These are phyloP conservation scores for Ilyonectria destructans DNA, from an alignment of 2,329 filamentous ascomycete species.

Conservation along the genomic window DNA sequence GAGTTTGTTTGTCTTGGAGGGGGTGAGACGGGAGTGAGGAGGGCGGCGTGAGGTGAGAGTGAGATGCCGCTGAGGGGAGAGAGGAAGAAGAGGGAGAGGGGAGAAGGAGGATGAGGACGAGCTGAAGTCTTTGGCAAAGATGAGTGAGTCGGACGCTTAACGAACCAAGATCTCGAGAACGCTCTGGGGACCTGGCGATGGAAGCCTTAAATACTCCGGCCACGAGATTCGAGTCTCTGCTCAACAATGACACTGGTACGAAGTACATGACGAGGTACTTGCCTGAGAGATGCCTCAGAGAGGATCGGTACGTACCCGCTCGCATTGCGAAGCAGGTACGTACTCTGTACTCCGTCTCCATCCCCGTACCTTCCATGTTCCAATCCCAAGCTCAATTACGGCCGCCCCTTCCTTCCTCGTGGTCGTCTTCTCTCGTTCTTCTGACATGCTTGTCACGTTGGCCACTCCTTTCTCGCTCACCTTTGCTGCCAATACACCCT, in stretches of 20 bases:
- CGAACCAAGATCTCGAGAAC: conserved; percentile 39
- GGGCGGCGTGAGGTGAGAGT: conserved; percentile 28
- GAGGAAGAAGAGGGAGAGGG: conserved; percentile 26
- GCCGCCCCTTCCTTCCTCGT: conserved; percentile 28
- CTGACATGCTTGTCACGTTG: conserved; percentile 31
- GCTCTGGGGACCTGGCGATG: conserved; percentile 44
- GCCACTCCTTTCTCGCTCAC: conserved; percentile 33
- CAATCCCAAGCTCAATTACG: conserved; percentile 30
- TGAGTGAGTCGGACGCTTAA: conserved; percentile 43
- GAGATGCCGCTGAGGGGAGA: conserved; percentile 37
- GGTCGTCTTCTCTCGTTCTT: conserved; percentile 28
- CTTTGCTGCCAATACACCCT: conserved; percentile 20
- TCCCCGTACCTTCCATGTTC: conserved; percentile 24
- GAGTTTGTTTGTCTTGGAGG: conserved; percentile 26
- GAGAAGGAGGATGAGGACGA: conserved; percentile 14
- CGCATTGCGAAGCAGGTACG: conserved; percentile 4
- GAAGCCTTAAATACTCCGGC: conserved; percentile 50
- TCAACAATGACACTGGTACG: conserved; percentile 45
- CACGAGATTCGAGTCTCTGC: conserved; percentile 38
- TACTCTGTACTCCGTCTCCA: conserved; percentile 7
- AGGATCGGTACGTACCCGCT: conserved; percentile 33
- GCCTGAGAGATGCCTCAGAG: background rate
- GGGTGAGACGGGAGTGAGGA: conserved; percentile 25
- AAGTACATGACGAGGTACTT: conserved; percentile 29
- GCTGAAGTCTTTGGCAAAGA: conserved; percentile 29